Percentiles rank a stretch among this genome's conserved stretches.
phyloP scores from a whole-genome alignment of 2,329 filamentous ascomycete species.

The Colletotrichum noveboracense region DNA sequence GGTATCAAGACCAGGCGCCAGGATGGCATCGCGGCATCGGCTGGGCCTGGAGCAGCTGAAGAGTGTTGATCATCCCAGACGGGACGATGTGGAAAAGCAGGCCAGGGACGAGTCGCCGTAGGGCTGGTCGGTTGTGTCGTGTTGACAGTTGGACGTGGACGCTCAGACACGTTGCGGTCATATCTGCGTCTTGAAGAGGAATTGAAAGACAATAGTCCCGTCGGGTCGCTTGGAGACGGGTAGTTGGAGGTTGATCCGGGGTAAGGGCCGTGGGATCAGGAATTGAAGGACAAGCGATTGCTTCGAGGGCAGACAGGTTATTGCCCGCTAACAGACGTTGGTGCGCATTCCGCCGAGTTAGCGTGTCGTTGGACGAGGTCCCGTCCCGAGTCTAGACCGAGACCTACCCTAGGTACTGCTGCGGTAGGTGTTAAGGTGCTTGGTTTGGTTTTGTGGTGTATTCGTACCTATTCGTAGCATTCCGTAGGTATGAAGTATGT shows the following conservation, averaged over 20 bases:
- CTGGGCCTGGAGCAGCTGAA: neutral
- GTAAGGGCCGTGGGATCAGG: neutral
- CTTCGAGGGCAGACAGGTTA: neutral
- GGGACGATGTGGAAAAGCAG: neutral
- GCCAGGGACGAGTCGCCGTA: neutral
- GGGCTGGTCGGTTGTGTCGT: neutral
- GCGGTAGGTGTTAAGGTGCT: neutral
- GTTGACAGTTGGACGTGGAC: neutral
- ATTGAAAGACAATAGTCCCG: neutral
- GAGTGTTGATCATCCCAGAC: neutral
- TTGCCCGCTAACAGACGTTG: neutral
- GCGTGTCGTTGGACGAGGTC: neutral
- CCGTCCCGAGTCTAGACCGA: neutral
- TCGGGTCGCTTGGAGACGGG: neutral
- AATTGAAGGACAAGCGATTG: neutral
- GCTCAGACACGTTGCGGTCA: neutral
- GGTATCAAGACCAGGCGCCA: neutral
- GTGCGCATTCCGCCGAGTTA: neutral
- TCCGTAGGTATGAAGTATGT: neutral
- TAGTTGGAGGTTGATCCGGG: neutral
- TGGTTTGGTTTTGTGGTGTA: neutral
- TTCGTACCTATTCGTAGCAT: neutral
- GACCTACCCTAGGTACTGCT: neutral
- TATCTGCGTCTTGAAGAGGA: neutral
- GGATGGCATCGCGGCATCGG: neutral